These are phyloP conservation scores for Oryza meyeriana DNA, from an alignment of 176 grass and related monocot genomes.

Conservation along the genomic window DNA sequence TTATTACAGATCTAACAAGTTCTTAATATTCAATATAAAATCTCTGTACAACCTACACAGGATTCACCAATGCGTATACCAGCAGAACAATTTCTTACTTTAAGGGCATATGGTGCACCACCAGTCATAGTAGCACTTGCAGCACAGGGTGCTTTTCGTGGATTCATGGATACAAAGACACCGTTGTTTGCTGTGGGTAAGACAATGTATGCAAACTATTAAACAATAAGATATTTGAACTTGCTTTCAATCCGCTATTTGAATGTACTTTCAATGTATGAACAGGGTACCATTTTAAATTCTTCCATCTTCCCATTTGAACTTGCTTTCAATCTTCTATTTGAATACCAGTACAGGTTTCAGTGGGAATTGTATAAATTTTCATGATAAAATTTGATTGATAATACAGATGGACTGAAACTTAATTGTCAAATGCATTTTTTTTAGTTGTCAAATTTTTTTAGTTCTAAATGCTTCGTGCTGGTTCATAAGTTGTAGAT, in stretches of 20 bases:
- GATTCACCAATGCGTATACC: conserved; percentile 84
- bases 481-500: neutral
- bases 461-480: neutral
- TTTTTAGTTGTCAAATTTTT: neutral
- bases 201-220: conserved; percentile 7
- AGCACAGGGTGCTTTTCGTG: conserved; percentile 92
- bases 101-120: conserved; percentile 84
- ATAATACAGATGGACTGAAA: neutral
- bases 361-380: neutral
- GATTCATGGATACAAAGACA: conserved; percentile 92
- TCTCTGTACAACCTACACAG: conserved; percentile 34
- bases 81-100: conserved; percentile 85
- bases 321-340: conserved; percentile 5
- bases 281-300: neutral
- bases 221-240: too few relatives aligned
- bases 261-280: too few relatives aligned
- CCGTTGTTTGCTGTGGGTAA: conserved; percentile 87
- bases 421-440: neutral
- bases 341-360: neutral
- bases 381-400: neutral
- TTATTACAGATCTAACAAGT: neutral
- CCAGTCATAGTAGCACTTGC: conserved; percentile 90
- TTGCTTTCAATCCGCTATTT: neutral
- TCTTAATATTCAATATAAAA: neutral
- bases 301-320: neutral